phyloP scores from a whole-genome alignment of 208 protist species.

The Pavlovales sp. region DNA sequence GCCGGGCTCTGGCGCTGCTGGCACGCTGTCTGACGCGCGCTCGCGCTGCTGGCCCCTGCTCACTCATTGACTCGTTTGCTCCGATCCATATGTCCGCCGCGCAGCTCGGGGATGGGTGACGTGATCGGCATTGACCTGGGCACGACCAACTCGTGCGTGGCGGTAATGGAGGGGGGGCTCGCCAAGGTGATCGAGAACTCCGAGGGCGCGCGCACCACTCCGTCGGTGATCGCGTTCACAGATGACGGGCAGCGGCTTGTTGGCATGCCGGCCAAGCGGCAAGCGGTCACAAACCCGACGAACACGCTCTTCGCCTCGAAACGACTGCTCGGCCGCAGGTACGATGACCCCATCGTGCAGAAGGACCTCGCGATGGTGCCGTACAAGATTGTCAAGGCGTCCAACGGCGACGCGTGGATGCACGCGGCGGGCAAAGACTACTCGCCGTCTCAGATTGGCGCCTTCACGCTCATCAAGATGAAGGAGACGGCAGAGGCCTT shows the following conservation, averaged over 20 bases:
- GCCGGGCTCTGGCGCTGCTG: too few species aligned
- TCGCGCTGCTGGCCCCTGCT: too few species aligned
- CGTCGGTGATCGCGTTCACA: slow-evolving; percentile 71
- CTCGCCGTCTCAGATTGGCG: slow-evolving; percentile 74
- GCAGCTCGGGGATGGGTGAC: slow-evolving; percentile 40
- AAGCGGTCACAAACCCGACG: slow-evolving; percentile 82
- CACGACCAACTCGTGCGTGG: slow-evolving; percentile 77
- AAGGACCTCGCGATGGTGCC: slow-evolving; percentile 73
- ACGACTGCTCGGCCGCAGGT: slow-evolving; percentile 76
- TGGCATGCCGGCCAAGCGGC: slow-evolving; percentile 70
- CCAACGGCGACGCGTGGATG: slow-evolving; percentile 91
- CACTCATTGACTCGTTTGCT: too few species aligned
- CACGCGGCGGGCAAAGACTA: slow-evolving; percentile 66
- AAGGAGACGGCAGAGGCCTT: slow-evolving; percentile 74
- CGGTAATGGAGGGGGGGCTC: slow-evolving; percentile 64
- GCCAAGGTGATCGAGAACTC: slow-evolving; percentile 70
- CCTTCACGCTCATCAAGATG: slow-evolving; percentile 81
- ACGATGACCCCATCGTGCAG: slow-evolving; percentile 64
- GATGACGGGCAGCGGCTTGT: slow-evolving; percentile 62
- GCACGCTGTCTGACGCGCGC: too few species aligned
- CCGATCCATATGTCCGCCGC: too few species aligned
- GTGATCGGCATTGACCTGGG: slow-evolving; percentile 79
- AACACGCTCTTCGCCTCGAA: slow-evolving; percentile 89
- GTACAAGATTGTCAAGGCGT: slow-evolving; percentile 89
- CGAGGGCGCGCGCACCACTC: slow-evolving; percentile 73